These are phyloP conservation scores for Cicer bijugum DNA, from an alignment of 306 rosid genomes.

Conservation along the genomic window DNA sequence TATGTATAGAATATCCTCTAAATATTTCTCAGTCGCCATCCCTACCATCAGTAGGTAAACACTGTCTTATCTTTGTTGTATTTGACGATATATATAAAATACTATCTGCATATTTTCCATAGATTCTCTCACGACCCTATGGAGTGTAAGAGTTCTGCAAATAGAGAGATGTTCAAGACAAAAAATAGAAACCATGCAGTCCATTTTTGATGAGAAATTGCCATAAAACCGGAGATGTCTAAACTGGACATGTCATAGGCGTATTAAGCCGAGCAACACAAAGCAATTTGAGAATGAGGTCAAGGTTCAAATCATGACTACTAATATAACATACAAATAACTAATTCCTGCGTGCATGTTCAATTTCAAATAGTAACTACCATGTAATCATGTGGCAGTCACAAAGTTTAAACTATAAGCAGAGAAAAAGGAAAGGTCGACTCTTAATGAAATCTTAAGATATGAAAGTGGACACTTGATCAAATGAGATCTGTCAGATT, in stretches of 20 bases:
- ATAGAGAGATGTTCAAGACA: background rate
- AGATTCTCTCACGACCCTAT: background rate
- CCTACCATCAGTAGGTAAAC: background rate
- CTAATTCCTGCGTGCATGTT: background rate
- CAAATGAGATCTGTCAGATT: background rate
- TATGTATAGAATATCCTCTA: background rate
- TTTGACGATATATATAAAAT: background rate
- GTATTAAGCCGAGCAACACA: too few relatives aligned
- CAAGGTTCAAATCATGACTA: too few relatives aligned
- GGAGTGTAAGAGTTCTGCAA: background rate
- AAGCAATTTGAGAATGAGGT: too few relatives aligned
- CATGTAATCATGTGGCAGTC: background rate
- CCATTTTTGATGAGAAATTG: background rate
- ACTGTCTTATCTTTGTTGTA: background rate
- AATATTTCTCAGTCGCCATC: background rate
- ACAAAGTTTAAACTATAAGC: conserved; percentile 9
- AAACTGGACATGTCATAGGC: too few relatives aligned
- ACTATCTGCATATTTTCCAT: background rate
- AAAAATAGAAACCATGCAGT: background rate
- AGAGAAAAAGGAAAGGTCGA: background rate
- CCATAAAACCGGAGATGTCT: background rate
- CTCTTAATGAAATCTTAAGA: background rate
- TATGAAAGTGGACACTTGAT: background rate
- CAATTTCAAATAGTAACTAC: background rate
- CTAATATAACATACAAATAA: too few relatives aligned